Evolutionary conservation across 768 basidiomycete species (phyloP), one percentile per base, ranked within the genome.

Genomic region (Suillus lakei): DNA sequence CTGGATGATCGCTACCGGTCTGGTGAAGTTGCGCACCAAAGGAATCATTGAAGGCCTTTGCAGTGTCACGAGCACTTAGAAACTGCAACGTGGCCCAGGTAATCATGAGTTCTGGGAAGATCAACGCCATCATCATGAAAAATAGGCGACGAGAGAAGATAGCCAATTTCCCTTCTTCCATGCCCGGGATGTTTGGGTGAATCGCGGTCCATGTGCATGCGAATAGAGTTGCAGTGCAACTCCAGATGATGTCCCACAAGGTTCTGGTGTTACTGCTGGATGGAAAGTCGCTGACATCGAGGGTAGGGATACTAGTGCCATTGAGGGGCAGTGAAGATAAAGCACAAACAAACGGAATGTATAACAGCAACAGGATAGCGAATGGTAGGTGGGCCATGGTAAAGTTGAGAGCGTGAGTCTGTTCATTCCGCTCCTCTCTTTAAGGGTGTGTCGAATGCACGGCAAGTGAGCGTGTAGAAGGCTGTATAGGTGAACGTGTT

Each of bases 211-310:
- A 78, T 13, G 70, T 70, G 65, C 77, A 78, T 3, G 68, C 64
- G n/a, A 78, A 71, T 1, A 77, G 66, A 4, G 76, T 75, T 15
- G 68, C 61, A 21, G 73, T 23, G 46, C 74, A 78, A 55, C 70
- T 71, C 70, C 70, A 72, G 12, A 75, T 61, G 44, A 78, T 76
- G 41, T 69, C 58, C 63, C 63, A 71, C 67, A 77, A 82, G 80
- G 65, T 80, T 80, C 61, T 51, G n/a, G 18, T 32, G 39, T 18
- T 3, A 21, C 8, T 26, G 46, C 34, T 2, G 7, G 23, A 51
- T 51, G 34, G 6, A 38, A 34, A 38, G 30, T 32, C 30, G 2
- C 4, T 32, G 51, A 32, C 9, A 5, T 12, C 8, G 23, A 53
- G 51, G 30, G 51, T 32, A 32, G 8, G 16, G 18, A 32, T 13